Base-by-base conservation (phyloP, 768 basidiomycete genomes). In the Tulasnella sp. region DNA sequence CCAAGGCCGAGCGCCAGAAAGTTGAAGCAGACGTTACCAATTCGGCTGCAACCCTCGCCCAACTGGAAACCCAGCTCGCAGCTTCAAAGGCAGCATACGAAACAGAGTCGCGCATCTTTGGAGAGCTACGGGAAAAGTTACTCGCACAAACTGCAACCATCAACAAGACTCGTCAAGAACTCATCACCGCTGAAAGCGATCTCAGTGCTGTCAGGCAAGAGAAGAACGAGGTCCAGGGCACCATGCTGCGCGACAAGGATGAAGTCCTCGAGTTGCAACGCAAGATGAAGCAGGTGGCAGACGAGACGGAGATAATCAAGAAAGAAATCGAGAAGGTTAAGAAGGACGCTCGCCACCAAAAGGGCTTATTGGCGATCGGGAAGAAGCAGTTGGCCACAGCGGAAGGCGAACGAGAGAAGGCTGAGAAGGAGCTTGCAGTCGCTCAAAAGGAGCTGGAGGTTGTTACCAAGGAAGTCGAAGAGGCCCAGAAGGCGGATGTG, bases 271-370 rank as follows among this genome's bases (percentile, higher is more conserved):
- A 92, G 58, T 86, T 98, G 81, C 92, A 98, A 83, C 90, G 91
- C 82, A 91, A 90, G 84, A 94, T 98, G 93, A 88, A 90, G 18
- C 95, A 96, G 82, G 89, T 91, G 21, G 90, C 91, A 10, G 89
- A 91, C 80, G 91, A 96, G 85, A 92, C 92, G 46, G 90, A 93
- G 71, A 83, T 86, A 16, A 84, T 92, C 75, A 96, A 93, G 84
- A 87, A 86, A 16, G 92, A 94, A 80, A 87, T 96, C 31, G 98
- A 99, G 85, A 96, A 94, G 86, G 85, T 89, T 56, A 96, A 92
- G 87, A 99, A 94, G 86, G 97, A 98, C 75, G 95, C 94, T 1
- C 93, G 97, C 84, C 95, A 98, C 84, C 97, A 98, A 87, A 98
- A 95, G 84, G 98, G 98, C 14, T 88, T 97, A 81, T 88, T 97